A percentile compares a stretch with the other conserved stretches of the same genome.
Evolutionary conservation across 345 rosid species (phyloP).

Genomic region (Barbarea vulgaris): DNA sequence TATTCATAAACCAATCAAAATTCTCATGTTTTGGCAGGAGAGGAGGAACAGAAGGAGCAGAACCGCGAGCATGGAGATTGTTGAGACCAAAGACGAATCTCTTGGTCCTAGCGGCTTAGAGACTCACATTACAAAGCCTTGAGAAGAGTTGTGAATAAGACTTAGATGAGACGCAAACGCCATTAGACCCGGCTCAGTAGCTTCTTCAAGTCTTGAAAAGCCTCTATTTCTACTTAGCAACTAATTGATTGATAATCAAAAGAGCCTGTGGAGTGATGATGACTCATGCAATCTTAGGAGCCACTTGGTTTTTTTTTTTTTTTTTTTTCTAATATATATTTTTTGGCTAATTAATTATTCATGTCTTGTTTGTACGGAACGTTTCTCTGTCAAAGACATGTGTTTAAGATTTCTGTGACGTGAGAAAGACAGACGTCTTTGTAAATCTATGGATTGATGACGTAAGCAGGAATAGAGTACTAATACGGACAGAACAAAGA

Average conservation of each 20-base stretch:
- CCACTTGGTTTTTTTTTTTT: background rate
- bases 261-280: constrained; percentile 24
- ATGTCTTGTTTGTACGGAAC: constrained; percentile 32
- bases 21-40: constrained; percentile 51
- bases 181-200: constrained; percentile 16
- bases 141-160: constrained; percentile 47
- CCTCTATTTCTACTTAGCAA: constrained; percentile 18
- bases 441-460: constrained; percentile 9
- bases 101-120: constrained; percentile 44
- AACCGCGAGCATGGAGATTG: constrained; percentile 72
- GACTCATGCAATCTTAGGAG: constrained; percentile 14
- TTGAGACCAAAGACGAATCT: constrained; percentile 55
- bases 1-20: background rate
- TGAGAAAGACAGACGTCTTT: background rate
- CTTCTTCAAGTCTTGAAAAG: constrained; percentile 17
- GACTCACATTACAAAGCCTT: constrained; percentile 34
- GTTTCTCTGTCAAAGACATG: constrained; percentile 28
- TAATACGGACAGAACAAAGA: constrained; percentile 9
- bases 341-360: background rate
- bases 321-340: background rate
- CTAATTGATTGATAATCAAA: constrained; percentile 11
- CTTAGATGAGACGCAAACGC: background rate
- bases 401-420: constrained; percentile 26
- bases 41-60: constrained; percentile 76
- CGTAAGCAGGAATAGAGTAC: background rate